Percentiles rank a stretch among this genome's conserved stretches.
Evolutionary conservation across 2,329 filamentous ascomycete species (phyloP).

Genomic region (Myriangium duriaei): DNA sequence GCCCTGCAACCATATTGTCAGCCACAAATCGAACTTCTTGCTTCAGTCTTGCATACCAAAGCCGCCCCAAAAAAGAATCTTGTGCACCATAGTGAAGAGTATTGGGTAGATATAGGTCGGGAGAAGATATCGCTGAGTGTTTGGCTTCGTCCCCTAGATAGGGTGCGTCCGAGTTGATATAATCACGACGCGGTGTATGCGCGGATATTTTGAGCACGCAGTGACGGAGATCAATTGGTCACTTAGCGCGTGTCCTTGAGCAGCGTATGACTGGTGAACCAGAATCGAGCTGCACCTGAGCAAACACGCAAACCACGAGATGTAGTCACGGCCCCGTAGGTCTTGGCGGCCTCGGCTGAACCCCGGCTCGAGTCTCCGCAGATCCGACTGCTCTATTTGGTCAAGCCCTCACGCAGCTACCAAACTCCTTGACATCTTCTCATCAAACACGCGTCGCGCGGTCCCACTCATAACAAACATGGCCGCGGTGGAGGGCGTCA

Average conservation of each 20-base stretch:
- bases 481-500: slow-evolving; percentile 11
- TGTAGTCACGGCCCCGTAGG: neutral
- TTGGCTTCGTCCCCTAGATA: no score
- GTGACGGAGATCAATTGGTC: neutral
- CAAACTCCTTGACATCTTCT: neutral
- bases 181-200: no score
- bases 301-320: neutral
- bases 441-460: neutral
- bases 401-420: neutral
- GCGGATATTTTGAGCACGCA: no score
- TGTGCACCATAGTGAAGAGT: slow-evolving; percentile 35
- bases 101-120: neutral
- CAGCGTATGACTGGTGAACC: neutral
- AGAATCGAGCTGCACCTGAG: neutral
- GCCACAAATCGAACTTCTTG: slow-evolving; percentile 1
- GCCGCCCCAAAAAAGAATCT: slow-evolving; percentile 71
- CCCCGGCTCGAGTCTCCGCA: neutral
- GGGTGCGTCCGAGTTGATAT: no score
- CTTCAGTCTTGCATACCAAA: slow-evolving; percentile 55
- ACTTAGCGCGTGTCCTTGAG: neutral
- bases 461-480: slow-evolving; percentile 9
- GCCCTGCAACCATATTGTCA: slow-evolving; percentile 49
- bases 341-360: neutral
- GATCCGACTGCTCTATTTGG: neutral
- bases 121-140: neutral